Evolutionary conservation across 257 asterid species (phyloP), one percentile per base, ranked within the genome.

Genomic region (Cinchona pubescens): DNA sequence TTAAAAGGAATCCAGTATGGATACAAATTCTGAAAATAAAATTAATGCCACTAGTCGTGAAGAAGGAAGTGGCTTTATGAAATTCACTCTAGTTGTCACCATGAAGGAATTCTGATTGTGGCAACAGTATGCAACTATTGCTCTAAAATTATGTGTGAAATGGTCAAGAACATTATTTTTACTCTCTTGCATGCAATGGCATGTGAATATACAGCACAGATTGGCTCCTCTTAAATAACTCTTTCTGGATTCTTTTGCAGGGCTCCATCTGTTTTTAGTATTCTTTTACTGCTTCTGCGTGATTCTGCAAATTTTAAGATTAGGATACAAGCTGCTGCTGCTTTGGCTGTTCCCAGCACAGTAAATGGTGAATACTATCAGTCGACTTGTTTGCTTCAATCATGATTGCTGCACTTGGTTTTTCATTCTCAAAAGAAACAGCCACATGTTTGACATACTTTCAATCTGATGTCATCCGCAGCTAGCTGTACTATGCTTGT

Each of bases 271-370:
- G 91, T 94, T 78, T 94, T 90, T 82, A 90, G 96, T 75, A 88
- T 90, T 79, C 95, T 94, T 79, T 79, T 94, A 83, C 82, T 92
- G 81, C 88, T 94, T 63, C 90, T 94, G 67, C 96, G 96, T 67
- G 96, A 94, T 84, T 94, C 98, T 78, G 81, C 94, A 77, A 94
- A 94, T 84, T 94, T 90, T 75, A 94, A 94, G 88, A 94, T 92
- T 83, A 82, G 96, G 90, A 92, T 94, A 87, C 98, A 94, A 85
- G 98, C 97, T 72, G 92, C 96, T 67, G 96, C 97, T 83, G 98
- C 98, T 79, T 86, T 94, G 91, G 90, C 97, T 90, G 98, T 88
- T 74, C 98, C 97, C 77, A 92, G 83, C 80, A 84, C 86, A 79
- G 81, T 88, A 80, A 78, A 84, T 73, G 97, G 96, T 94, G 82